Evolutionary conservation across 1,284 basidiomycete species (phyloP).

Genomic region (Golubevia pallescens): DNA sequence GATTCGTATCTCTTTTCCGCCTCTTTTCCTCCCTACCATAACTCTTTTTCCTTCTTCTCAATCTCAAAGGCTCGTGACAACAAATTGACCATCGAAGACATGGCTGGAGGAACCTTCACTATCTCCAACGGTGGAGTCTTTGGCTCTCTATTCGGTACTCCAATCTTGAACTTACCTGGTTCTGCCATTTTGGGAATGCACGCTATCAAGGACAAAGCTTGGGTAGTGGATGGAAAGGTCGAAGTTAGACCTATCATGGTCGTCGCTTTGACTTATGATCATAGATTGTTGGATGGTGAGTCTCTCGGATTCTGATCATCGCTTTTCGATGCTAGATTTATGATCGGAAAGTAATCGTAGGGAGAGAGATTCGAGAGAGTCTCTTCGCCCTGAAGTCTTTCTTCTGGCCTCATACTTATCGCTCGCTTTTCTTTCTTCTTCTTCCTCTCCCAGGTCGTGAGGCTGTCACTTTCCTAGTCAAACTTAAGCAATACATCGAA

Average conservation of each 20-base stretch:
- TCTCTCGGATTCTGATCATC: too few species aligned
- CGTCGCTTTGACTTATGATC: constrained; percentile 53
- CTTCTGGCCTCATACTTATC: background rate
- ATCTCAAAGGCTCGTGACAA: constrained; percentile 53
- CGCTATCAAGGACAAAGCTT: constrained; percentile 62
- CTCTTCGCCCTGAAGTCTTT: background rate
- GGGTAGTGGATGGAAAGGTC: constrained; percentile 60
- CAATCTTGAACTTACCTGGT: constrained; percentile 62
- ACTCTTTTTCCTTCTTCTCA: background rate
- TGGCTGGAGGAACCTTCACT: constrained; percentile 62
- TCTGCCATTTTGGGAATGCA: constrained; percentile 64
- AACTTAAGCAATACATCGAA: constrained; percentile 60
- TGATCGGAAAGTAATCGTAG: too few species aligned
- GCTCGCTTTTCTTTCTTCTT: background rate
- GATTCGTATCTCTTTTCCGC: background rate
- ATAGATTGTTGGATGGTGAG: constrained; percentile 49
- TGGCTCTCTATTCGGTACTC: constrained; percentile 62
- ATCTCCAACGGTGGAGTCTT: constrained; percentile 64
- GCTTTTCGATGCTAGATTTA: too few species aligned
- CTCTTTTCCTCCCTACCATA: background rate
- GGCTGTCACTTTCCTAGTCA: constrained; percentile 62
- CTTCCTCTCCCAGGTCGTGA: constrained; percentile 25
- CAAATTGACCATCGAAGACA: constrained; percentile 64
- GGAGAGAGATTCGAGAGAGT: background rate
- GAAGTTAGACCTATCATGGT: constrained; percentile 15